Evolutionary conservation across 148 eudicot genomes (phyloP).

Genomic region (Gaultheria prostrata): DNA sequence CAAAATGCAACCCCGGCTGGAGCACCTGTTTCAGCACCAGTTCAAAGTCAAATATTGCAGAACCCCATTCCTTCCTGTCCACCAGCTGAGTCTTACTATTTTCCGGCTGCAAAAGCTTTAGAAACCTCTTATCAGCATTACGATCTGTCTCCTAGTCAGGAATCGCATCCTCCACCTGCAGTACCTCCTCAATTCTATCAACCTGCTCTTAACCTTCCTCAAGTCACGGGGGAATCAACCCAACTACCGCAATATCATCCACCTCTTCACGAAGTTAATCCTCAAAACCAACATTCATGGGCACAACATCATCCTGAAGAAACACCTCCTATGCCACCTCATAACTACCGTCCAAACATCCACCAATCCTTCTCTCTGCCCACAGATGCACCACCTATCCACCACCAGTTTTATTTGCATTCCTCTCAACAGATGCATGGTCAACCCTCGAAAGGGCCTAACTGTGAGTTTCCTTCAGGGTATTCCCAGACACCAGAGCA

Average conservation of each 20-base stretch:
- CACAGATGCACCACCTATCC: background rate
- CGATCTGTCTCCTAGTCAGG: background rate
- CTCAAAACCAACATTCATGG: conserved; percentile 18
- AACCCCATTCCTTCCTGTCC: conserved; percentile 8
- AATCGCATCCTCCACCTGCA: background rate
- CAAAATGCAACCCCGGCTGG: conserved; percentile 3
- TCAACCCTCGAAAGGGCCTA: background rate
- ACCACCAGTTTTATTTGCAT: conserved; percentile 12
- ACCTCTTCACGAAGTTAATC: conserved; percentile 3
- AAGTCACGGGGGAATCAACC: background rate
- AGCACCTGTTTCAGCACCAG: conserved; percentile 6
- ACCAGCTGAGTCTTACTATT: background rate
- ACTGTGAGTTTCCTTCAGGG: background rate
- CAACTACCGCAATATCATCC: background rate
- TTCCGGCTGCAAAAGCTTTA: background rate
- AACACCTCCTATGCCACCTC: background rate
- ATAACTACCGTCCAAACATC: conserved; percentile 4
- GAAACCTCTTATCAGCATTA: conserved; percentile 17
- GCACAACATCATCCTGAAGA: conserved; percentile 2
- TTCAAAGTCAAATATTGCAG: background rate
- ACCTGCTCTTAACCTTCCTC: conserved; percentile 8
- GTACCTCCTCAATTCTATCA: conserved; percentile 11
- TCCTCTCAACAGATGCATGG: conserved; percentile 5
- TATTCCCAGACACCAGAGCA: background rate
- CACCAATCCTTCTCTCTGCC: conserved; percentile 7